Evolutionary conservation across 495 filamentous ascomycete genomes (phyloP), one percentile per base, ranked within the genome.

Genomic region (Annulohypoxylon nitens): DNA sequence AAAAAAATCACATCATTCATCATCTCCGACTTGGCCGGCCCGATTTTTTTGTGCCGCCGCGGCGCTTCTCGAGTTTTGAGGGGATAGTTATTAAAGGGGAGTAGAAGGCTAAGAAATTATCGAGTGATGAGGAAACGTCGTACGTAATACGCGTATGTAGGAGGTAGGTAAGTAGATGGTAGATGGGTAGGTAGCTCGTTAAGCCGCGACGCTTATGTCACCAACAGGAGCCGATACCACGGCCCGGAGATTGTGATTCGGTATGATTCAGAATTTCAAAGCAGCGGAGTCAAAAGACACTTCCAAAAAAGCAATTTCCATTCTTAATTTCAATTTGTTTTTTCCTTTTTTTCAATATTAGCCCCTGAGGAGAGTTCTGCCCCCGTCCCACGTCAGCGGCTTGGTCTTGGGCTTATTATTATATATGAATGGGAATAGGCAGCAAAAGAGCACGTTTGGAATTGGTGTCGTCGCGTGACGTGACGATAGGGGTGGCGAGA

Each of bases 181-280:
- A 6, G 5, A 30, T 23, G 0, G 20, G 30, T 30, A 30, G 3
- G 3, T 18, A 25, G 53, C 33, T 37, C 20, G 26, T 33, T 37
- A 36, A 37, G 45, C 59, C 47, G 53, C 51, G 8, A 55, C 68
- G 61, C 68, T 65, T 65, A 61, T 65, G 61, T 54, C 47, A 60
- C 54, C 54, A 54, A 60, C 43, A 26, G 25, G 39, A 59, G 10
- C 12, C 20, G 20, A 55, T 54, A 64, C 11, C 61, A 18, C 41
- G 16, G n/a, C 11, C 18, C 23, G 7, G 25, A 30, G 36, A 61
- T 30, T 9, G 8, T 12, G 33, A 20, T 43, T 26, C 1, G 9
- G 23, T 4, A 16, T 26, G 48, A 30, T 23, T 53, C 20, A 30
- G 9, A 20, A 23, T 23, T 23, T 23, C 20, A 23, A 1, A 23